Percentiles rank a stretch among this genome's conserved stretches.
These are phyloP conservation scores for Suillus luteus DNA, from an alignment of 768 basidiomycete species.

Conservation along the genomic window DNA sequence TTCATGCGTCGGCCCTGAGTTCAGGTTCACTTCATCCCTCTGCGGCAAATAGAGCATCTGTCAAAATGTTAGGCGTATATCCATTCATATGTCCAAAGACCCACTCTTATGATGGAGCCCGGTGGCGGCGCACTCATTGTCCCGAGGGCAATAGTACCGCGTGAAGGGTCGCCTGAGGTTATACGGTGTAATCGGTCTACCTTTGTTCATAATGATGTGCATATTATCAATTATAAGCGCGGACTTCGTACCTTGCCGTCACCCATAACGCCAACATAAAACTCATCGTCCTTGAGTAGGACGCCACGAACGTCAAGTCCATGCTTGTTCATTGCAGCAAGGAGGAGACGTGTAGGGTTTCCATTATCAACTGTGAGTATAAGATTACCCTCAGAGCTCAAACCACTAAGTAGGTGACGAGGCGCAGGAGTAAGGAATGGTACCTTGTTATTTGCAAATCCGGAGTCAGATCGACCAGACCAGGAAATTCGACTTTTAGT, in stretches of 20 bases:
- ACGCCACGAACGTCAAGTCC: constrained; percentile 29
- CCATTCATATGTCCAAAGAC: constrained; percentile 16
- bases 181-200: constrained; percentile 51
- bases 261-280: constrained; percentile 50
- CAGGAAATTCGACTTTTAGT: constrained; percentile 34
- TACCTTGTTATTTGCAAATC: constrained; percentile 58
- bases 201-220: neutral
- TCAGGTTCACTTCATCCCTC: constrained; percentile 12
- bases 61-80: constrained; percentile 4
- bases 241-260: constrained; percentile 19
- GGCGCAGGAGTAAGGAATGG: constrained; percentile 12
- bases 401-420: neutral
- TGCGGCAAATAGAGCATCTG: constrained; percentile 47
- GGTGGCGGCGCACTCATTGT: constrained; percentile 49
- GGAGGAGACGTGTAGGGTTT: constrained; percentile 64
- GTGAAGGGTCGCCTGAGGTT: constrained; percentile 70
- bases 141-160: constrained; percentile 66
- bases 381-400: constrained; percentile 73
- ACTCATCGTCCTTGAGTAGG: constrained; percentile 55
- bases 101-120: constrained; percentile 56
- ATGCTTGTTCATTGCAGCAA: constrained; percentile 49
- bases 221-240: neutral
- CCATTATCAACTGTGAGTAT: constrained; percentile 54
- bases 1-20: constrained; percentile 8
- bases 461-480: constrained; percentile 44